Evolutionary conservation across 1,284 basidiomycete genomes (phyloP).

Genomic region (Hypsizygus ulmarius): DNA sequence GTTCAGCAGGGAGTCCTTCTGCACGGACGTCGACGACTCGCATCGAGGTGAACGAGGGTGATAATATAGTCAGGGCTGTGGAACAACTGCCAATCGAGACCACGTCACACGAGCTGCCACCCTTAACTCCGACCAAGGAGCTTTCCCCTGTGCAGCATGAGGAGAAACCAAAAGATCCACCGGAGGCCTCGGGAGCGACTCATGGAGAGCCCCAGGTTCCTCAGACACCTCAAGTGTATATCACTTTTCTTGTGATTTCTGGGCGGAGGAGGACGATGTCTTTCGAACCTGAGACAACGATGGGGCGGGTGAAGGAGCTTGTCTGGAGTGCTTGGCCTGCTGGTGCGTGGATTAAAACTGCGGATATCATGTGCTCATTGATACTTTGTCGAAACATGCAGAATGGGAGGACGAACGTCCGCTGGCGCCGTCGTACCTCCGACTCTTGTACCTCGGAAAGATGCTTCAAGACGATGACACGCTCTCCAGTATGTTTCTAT

Average conservation of each 20-base stretch:
- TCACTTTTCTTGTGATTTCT: constrained; percentile 77
- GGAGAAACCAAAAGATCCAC: constrained; percentile 6
- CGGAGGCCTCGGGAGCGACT: neutral
- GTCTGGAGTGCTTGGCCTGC: constrained; percentile 83
- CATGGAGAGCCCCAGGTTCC: constrained; percentile 33
- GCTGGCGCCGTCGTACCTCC: constrained; percentile 74
- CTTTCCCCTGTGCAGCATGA: neutral
- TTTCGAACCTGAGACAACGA: constrained; percentile 76
- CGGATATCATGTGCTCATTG: neutral
- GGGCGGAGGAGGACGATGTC: constrained; percentile 71
- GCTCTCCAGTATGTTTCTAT: constrained; percentile 54
- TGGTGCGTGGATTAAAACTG: constrained; percentile 41
- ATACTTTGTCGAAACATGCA: constrained; percentile 25
- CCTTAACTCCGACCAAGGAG: constrained; percentile 2
- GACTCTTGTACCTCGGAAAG: constrained; percentile 79
- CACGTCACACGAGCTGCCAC: constrained; percentile 15
- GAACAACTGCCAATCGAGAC: constrained; percentile 1
- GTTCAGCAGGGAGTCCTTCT: constrained; percentile 7
- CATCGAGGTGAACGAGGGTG: constrained; percentile 13
- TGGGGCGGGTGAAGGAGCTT: constrained; percentile 81
- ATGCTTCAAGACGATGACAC: constrained; percentile 84
- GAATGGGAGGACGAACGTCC: constrained; percentile 83
- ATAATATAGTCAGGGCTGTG: neutral
- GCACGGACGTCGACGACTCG: constrained; percentile 17
- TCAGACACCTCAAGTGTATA: constrained; percentile 59